Evolutionary conservation across 176 grass and related monocot species (phyloP), one percentile per base, ranked within the genome.

Genomic region (Cymbopogon citratus): DNA sequence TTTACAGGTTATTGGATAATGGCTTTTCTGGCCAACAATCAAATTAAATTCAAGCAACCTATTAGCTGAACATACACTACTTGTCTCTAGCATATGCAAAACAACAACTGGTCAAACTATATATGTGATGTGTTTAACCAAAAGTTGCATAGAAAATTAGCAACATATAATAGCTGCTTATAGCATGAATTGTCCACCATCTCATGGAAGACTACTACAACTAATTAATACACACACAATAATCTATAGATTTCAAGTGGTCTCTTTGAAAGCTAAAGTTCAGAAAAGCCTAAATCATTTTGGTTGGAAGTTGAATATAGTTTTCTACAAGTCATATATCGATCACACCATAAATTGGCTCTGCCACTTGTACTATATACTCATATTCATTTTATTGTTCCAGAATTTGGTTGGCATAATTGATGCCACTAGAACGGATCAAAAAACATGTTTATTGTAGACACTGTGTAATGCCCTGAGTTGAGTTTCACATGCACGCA

Each of bases 401-500:
- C 4, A 54, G 21, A 69, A 51, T 80, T 80, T 39, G 69, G 45
- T 56, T 26, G 39, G 29, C 45, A 56, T 18, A 39, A 54, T 27
- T 56, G 45, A 54, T 54, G 63, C n/a, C 45, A 51, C 3, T 27
- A n/a, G 14, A 39, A 48, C 6, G 19, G 21, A 76, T 28, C 1
- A 83, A 67, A 40, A 40, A 75, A 54, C 81, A 76, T 75, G 61
- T 75, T 75, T 66, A 62, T 33, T 24, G 11, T 34, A 16, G 9
- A n/a, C 18, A 40, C 2, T 9, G 0, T 45, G 23, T 3, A 5
- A 39, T 10, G 44, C 31, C 40, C 44, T 10, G 64, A 66, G 21
- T 67, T 29, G 44, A 75, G n/a, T 66, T 83, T 83, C 71, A 40
- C 71, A 80, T 69, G 78, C 63, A 52, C 66, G 44, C 63, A 14